Evolutionary conservation across 495 filamentous ascomycete species (phyloP), one percentile per base, ranked within the genome.

Genomic region (Penicillium antarcticum): DNA sequence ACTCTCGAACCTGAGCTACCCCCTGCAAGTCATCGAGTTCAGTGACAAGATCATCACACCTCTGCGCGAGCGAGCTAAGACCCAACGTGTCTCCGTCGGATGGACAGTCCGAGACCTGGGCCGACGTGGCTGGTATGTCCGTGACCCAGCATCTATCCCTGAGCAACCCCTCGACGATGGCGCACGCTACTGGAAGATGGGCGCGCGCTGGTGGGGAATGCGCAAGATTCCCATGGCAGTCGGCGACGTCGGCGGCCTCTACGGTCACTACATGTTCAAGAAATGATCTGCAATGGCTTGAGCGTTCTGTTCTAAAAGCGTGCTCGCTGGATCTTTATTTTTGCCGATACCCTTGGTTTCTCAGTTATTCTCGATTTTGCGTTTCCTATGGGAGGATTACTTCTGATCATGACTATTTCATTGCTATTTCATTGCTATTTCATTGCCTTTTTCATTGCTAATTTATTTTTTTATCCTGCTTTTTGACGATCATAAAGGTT

Each of bases 181-280:
- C 5, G 68, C 77, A 29, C 76, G 87, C 23, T 61, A 63, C 46
- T 95, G 90, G 90, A 95, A 95, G 74, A 88, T 91, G 88, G 90
- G 90, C 11, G 89, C 88, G n/a, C 80, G 80, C 51, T 86, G 81
- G 72, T 94, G 90, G 89, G 90, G 90, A 13, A 91, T 89, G 82
- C 80, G 87, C 37, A 95, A 95, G 77, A 77, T 91, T 24, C 89
- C 89, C 10, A 84, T 94, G 45, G 87, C 87, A 11, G 68, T 76
- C 33, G 83, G 85, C 6, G 88, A 92, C 57, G 88, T 94, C 2
- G 87, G 87, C 11, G 90, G 90, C 18, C 84, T 95, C 71, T 95
- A 95, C 65, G 89, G 88, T 38, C 85, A 84, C 53, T 94, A 88
- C 66, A 92, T 91, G 84, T 95, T 92, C 63, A 84, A 84, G 62